phyloP scores from a whole-genome alignment of 352 stramenopile species.

The Paralagenidium karlingii region DNA sequence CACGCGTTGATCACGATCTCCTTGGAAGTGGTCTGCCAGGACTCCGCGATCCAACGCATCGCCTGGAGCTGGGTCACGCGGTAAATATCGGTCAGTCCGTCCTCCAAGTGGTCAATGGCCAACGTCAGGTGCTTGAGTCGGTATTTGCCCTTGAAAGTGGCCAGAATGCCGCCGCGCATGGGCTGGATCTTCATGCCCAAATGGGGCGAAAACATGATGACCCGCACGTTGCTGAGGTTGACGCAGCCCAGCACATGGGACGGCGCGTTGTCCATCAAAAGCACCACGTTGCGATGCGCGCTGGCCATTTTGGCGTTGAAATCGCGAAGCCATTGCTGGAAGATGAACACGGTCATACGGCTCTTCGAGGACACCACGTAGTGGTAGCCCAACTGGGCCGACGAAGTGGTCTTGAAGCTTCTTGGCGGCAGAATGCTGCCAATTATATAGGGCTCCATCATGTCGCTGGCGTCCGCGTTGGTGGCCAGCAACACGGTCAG shows the following conservation, averaged over 20 bases:
- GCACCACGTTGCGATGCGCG: slow-evolving; percentile 66
- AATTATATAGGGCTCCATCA: slow-evolving; percentile 82
- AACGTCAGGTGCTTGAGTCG: slow-evolving; percentile 75
- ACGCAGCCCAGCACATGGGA: slow-evolving; percentile 73
- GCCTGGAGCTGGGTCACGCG: slow-evolving; percentile 74
- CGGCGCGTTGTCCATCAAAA: slow-evolving; percentile 79
- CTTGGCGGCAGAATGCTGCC: slow-evolving; percentile 56
- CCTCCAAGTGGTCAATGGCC: slow-evolving; percentile 73
- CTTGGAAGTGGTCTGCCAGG: slow-evolving; percentile 66
- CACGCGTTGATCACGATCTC: slow-evolving; percentile 69
- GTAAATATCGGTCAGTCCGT: slow-evolving; percentile 66
- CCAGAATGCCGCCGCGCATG: slow-evolving; percentile 71
- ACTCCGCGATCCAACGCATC: slow-evolving; percentile 78
- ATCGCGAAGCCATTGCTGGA: slow-evolving; percentile 79
- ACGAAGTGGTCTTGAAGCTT: slow-evolving; percentile 68
- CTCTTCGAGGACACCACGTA: slow-evolving; percentile 76
- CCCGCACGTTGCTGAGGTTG: slow-evolving; percentile 73
- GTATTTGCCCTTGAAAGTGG: slow-evolving; percentile 80
- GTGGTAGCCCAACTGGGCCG: slow-evolving; percentile 74
- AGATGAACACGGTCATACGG: slow-evolving; percentile 83
- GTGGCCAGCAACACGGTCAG: slow-evolving; percentile 59
- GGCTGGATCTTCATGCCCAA: slow-evolving; percentile 79
- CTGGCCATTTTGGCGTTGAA: slow-evolving; percentile 81
- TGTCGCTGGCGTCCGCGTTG: slow-evolving; percentile 65
- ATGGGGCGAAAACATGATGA: slow-evolving; percentile 76